A percentile compares a stretch with the other conserved stretches of the same genome.
phyloP scores from a whole-genome alignment of 2,329 filamentous ascomycete species.

The Fusarium sp. region DNA sequence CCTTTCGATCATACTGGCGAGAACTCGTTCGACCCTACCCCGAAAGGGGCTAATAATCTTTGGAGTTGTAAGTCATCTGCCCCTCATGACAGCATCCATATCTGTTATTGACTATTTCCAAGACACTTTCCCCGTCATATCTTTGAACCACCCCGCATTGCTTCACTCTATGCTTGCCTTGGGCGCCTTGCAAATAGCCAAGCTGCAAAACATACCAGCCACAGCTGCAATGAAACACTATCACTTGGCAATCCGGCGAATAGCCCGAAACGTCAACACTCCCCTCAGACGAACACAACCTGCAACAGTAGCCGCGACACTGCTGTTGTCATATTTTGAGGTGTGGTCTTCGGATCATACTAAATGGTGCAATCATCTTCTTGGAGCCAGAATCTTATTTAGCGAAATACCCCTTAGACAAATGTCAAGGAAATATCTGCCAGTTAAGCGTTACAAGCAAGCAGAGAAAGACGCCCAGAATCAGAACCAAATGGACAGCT shows the following conservation, averaged over 20 bases:
- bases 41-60: constrained; percentile 70
- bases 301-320: constrained; percentile 85
- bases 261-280: constrained; percentile 79
- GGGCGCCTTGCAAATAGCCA: constrained; percentile 87
- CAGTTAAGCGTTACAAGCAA: constrained; percentile 61
- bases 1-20: constrained; percentile 73
- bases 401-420: constrained; percentile 81
- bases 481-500: constrained; percentile 46
- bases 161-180: constrained; percentile 91
- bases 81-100: background rate
- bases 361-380: constrained; percentile 94
- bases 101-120: constrained; percentile 31
- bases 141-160: constrained; percentile 84
- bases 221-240: constrained; percentile 93
- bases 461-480: constrained; percentile 47
- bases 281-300: constrained; percentile 75
- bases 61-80: constrained; percentile 65
- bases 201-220: constrained; percentile 76
- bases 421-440: constrained; percentile 76
- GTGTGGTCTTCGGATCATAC: constrained; percentile 93
- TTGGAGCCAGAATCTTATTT: constrained; percentile 83
- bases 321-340: constrained; percentile 91
- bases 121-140: constrained; percentile 84
- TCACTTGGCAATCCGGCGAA: constrained; percentile 80
- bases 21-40: constrained; percentile 66